Evolutionary conservation across 805 yeast genomes (phyloP).

Genomic region (Middelhovenomyces tepae): DNA sequence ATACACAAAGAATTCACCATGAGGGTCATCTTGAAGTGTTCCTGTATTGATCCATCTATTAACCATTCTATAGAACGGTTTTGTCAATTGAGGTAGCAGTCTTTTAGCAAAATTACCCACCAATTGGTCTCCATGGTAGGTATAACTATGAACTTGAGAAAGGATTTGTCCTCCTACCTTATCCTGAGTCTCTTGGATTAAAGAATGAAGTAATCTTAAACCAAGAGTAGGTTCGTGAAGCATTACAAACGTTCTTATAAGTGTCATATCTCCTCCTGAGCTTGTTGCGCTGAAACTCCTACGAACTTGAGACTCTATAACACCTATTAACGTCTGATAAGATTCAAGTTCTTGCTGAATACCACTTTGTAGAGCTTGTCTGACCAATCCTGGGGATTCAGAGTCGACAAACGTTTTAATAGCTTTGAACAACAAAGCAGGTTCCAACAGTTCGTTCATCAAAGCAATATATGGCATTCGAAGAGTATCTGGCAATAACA

Average conservation of each 20-base stretch:
- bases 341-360: slow-evolving; percentile 34
- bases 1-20: slow-evolving; percentile 54
- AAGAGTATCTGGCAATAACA: slow-evolving; percentile 24
- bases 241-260: slow-evolving; percentile 30
- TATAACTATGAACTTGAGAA: slow-evolving; percentile 40
- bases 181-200: slow-evolving; percentile 30
- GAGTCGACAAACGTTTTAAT: slow-evolving; percentile 31
- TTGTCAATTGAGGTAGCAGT: slow-evolving; percentile 38
- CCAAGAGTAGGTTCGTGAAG: slow-evolving; percentile 45
- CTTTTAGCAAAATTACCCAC: slow-evolving; percentile 36
- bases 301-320: slow-evolving; percentile 32
- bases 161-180: slow-evolving; percentile 44
- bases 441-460: slow-evolving; percentile 53
- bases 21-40: slow-evolving; percentile 38
- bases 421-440: slow-evolving; percentile 55
- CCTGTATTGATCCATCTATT: slow-evolving; percentile 67
- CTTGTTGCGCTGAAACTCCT: slow-evolving; percentile 23
- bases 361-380: slow-evolving; percentile 50
- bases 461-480: slow-evolving; percentile 50
- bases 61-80: slow-evolving; percentile 54
- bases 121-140: slow-evolving; percentile 55
- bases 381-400: slow-evolving; percentile 37
- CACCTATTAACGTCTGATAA: slow-evolving; percentile 38
- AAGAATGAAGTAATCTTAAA: slow-evolving; percentile 47
- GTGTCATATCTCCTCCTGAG: slow-evolving; percentile 19